A percentile compares a stretch with the other conserved stretches of the same genome.
Conservation (phyloP, 495 filamentous ascomycete species). For the Tuber borchii region DNA sequence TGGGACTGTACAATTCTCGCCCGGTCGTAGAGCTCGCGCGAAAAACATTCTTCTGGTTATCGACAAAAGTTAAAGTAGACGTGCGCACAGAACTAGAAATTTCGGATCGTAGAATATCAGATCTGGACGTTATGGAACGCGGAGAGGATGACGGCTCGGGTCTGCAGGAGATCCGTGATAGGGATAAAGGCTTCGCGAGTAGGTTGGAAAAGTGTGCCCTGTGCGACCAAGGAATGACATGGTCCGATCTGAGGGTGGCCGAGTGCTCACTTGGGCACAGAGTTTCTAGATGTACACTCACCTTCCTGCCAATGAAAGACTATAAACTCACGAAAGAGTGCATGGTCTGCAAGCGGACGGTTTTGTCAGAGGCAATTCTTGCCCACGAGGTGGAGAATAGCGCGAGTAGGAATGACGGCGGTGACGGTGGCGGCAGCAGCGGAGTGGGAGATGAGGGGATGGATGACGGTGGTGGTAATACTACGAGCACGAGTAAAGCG, state of each 20-base stretch:
- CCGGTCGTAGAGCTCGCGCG: constrained; percentile 33
- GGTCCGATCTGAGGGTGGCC: constrained; percentile 38
- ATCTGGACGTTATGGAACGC: constrained; percentile 36
- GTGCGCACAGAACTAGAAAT: constrained; percentile 27
- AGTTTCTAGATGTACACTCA: constrained; percentile 40
- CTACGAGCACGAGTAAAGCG: background rate
- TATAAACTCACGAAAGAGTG: constrained; percentile 38
- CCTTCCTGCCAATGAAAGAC: constrained; percentile 40
- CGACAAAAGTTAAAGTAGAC: constrained; percentile 15
- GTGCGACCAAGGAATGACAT: constrained; percentile 36
- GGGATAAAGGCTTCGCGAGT: constrained; percentile 37
- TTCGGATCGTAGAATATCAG: constrained; percentile 32
- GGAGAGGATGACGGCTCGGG: constrained; percentile 34
- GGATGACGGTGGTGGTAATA: constrained; percentile 9
- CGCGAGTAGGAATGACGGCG: background rate
- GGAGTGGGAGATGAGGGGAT: constrained; percentile 33
- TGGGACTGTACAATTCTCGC: constrained; percentile 36
- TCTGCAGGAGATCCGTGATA: constrained; percentile 33
- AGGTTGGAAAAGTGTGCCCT: constrained; percentile 37
- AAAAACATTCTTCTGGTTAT: constrained; percentile 35
- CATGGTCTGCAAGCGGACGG: constrained; percentile 36
- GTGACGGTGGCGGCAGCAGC: background rate
- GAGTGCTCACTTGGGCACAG: constrained; percentile 40
- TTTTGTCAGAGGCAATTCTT: constrained; percentile 37
- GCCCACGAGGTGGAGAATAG: constrained; percentile 4